Base-by-base conservation (phyloP, 2,329 filamentous ascomycete species). In the Lecanicillium sp. region DNA sequence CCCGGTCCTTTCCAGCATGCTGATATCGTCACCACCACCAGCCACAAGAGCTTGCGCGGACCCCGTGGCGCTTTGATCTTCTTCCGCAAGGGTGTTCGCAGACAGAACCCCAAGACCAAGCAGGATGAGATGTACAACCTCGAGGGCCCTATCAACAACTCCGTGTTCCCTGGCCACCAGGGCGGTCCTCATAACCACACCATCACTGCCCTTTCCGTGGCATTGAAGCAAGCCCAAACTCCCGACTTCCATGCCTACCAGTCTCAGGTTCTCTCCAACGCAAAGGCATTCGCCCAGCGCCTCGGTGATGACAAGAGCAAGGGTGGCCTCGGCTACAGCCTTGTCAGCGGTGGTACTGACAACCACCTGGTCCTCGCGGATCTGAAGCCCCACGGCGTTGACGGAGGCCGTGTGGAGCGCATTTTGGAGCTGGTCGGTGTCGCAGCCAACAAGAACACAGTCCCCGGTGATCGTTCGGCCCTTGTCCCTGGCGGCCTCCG, bases 171-270 rank as follows among this genome's bases (percentile, higher is more conserved):
- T 13, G 92, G 92, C 41, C 92, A 98, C 66, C 92, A 98, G 64
- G 92, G 92, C 59, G 92, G 92, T 17, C 92, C 92, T 39, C 92
- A 98, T 69, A 98, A 98, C 71, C 92, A 98, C 72, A 98, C 92
- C 52, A 98, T 98, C 61, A 94, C 92, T 27, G 92, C 92, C 32
- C 74, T 98, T 19, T 81, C 92, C 15, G 92, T 98, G 35, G 92
- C 92, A 11, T 74, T 98, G 43, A 94, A 95, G 69, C 92, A 98
- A 66, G 87, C 87, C 3, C 87, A 89, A 58, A 80, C 80, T 5
- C 78, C 83, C 35, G 89, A 95, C 57, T 98, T 98, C 73, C 85
- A 84, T 60, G 74, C 84, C 39, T 98, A 98, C 68, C 92, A 98
- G 66, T 72, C 86, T 54, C 82, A 87, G 57, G 89, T 97, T 40